Percentiles rank a stretch among this genome's conserved stretches.
These are phyloP conservation scores for Suillus tomentosus DNA, from an alignment of 768 basidiomycete genomes.

Conservation along the genomic window DNA sequence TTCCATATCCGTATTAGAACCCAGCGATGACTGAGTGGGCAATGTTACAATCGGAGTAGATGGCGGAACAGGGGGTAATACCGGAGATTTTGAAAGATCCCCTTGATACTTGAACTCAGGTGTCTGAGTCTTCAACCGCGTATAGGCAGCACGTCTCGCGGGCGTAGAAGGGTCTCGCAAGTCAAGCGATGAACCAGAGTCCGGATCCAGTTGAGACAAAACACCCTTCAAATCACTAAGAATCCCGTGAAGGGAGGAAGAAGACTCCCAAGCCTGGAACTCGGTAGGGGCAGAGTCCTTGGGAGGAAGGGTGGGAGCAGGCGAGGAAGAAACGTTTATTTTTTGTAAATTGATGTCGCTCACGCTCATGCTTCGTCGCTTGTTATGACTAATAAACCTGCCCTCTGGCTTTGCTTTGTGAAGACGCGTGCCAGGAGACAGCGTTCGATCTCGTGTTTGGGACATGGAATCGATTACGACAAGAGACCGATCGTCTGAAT, in stretches of 20 bases:
- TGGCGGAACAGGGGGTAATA: slow-evolving; percentile 19
- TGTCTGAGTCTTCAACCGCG: slow-evolving; percentile 36
- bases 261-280: slow-evolving; percentile 42
- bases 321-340: slow-evolving; percentile 37
- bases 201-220: slow-evolving; percentile 65
- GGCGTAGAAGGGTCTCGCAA: slow-evolving; percentile 68
- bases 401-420: slow-evolving; percentile 28
- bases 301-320: slow-evolving; percentile 40
- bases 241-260: slow-evolving; percentile 56
- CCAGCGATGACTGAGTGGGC: slow-evolving; percentile 26
- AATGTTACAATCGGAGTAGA: slow-evolving; percentile 28
- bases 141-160: slow-evolving; percentile 42
- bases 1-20: slow-evolving; percentile 30
- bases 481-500: slow-evolving; percentile 56
- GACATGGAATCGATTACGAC: slow-evolving; percentile 55
- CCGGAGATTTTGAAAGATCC: slow-evolving; percentile 23
- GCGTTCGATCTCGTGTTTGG: slow-evolving; percentile 37
- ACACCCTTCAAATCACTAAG: slow-evolving; percentile 75
- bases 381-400: slow-evolving; percentile 37
- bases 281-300: slow-evolving; percentile 29
- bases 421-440: slow-evolving; percentile 33
- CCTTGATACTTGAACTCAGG: slow-evolving; percentile 1
- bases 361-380: slow-evolving; percentile 75
- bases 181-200: slow-evolving; percentile 53
- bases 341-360: slow-evolving; percentile 63